Percentiles rank a stretch among this genome's conserved stretches.
Conservation (phyloP, 371 early-diverging fungal species). For the Parasitella parasitica region DNA sequence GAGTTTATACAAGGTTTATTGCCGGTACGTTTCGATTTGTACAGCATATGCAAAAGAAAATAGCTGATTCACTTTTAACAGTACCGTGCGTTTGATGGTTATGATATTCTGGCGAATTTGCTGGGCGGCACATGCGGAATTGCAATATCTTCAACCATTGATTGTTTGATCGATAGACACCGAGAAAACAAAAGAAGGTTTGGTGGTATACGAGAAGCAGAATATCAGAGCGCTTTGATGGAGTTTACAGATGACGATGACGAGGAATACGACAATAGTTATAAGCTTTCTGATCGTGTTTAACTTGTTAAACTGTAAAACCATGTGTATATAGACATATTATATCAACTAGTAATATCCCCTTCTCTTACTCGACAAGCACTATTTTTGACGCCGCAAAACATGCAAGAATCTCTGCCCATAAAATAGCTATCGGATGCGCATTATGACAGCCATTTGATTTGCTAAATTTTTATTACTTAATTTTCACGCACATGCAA, state of each 20-base stretch:
- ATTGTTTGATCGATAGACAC: slow-evolving; percentile 26
- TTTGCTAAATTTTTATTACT: too few species aligned
- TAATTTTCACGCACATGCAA: too few species aligned
- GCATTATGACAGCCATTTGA: too few species aligned
- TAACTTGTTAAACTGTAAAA: background rate
- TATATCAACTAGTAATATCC: background rate
- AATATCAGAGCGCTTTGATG: slow-evolving; percentile 45
- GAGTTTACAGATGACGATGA: slow-evolving; percentile 30
- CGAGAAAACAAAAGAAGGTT: slow-evolving; percentile 35
- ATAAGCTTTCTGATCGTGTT: background rate
- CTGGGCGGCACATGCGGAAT: slow-evolving; percentile 35
- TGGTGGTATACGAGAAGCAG: slow-evolving; percentile 43
- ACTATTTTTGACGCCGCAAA: too few species aligned
- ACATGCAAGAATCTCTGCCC: too few species aligned
- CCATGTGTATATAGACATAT: background rate
- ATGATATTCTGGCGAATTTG: slow-evolving; percentile 50
- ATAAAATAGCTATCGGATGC: too few species aligned
- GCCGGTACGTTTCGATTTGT: slow-evolving; percentile 29
- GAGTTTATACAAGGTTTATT: slow-evolving; percentile 48
- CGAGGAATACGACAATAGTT: background rate
- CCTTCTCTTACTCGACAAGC: too few species aligned
- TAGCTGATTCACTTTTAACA: background rate
- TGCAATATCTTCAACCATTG: slow-evolving; percentile 22
- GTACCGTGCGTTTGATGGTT: slow-evolving; percentile 51
- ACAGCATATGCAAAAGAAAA: background rate